These are phyloP conservation scores for Dryas integrifolia DNA, from an alignment of 331 rosid species.

Conservation along the genomic window DNA sequence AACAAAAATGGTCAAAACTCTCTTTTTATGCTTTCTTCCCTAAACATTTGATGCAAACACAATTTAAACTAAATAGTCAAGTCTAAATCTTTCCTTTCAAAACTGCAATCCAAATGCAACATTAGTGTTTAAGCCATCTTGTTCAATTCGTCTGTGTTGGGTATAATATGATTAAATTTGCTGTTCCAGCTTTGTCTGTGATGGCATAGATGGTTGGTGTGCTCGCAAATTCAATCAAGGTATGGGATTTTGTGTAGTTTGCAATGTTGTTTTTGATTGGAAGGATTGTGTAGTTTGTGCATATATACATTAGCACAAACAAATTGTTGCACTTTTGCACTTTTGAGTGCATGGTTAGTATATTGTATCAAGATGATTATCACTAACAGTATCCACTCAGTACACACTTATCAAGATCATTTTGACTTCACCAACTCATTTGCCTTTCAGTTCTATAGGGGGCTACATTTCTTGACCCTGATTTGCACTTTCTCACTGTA, in stretches of 20 bases:
- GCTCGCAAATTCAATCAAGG: constrained; percentile 99
- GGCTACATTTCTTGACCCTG: neutral
- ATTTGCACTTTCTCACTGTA: neutral
- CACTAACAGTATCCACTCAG: neutral
- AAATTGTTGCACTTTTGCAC: neutral
- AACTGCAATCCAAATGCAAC: neutral
- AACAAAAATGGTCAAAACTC: neutral
- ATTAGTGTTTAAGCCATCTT: neutral
- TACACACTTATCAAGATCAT: neutral
- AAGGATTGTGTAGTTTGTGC: constrained; percentile 2
- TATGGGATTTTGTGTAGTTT: constrained; percentile 54
- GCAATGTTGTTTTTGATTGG: constrained; percentile 62
- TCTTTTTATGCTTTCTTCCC: neutral
- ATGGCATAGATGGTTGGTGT: constrained; percentile 45
- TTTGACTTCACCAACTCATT: neutral
- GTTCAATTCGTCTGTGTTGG: constrained; percentile 1
- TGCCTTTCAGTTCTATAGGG: neutral
- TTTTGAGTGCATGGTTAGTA: neutral
- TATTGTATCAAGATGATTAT: neutral
- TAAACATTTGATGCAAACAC: neutral
- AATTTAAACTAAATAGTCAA: neutral
- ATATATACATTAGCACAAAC: neutral
- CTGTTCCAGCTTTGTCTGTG: constrained; percentile 30
- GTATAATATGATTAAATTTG: constrained; percentile 25
- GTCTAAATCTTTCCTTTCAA: neutral